These are phyloP conservation scores for Cercospora brassicicola DNA, from an alignment of 2,329 filamentous ascomycete genomes.

Conservation along the genomic window DNA sequence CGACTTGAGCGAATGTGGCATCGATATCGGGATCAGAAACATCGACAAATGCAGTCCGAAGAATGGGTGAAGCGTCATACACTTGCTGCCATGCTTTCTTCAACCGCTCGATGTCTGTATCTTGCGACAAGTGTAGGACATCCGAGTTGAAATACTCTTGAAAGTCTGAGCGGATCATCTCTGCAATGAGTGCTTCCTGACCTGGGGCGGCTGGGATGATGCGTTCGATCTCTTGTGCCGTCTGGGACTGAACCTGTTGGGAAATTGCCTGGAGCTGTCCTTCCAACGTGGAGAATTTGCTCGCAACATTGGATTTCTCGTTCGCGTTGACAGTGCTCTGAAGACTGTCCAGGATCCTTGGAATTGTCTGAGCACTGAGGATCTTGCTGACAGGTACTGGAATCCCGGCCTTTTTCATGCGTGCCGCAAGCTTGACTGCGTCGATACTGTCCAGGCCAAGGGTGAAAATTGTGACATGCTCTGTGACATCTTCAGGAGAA, in stretches of 20 bases:
- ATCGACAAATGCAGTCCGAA: constrained; percentile 71
- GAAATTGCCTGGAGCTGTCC: constrained; percentile 16
- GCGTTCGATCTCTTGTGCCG: constrained; percentile 49
- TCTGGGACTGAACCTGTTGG: not conserved
- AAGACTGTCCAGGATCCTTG: constrained; percentile 53
- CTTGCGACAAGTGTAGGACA: constrained; percentile 60
- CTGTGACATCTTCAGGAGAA: constrained; percentile 53
- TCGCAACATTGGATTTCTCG: not conserved
- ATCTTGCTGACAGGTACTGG: constrained; percentile 71
- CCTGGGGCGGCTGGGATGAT: constrained; percentile 76
- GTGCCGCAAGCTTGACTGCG: constrained; percentile 76
- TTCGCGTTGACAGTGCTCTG: not conserved
- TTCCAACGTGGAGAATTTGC: constrained; percentile 20
- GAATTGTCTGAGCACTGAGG: constrained; percentile 69
- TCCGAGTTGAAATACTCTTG: constrained; percentile 84
- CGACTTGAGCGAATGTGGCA: constrained; percentile 58
- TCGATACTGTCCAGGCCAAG: constrained; percentile 92
- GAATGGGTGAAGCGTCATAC: constrained; percentile 63
- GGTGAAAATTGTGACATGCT: constrained; percentile 69
- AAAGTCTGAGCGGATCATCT: constrained; percentile 75
- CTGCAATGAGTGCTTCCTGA: constrained; percentile 81
- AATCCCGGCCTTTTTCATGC: constrained; percentile 63
- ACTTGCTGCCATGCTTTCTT: constrained; percentile 63
- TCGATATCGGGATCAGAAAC: constrained; percentile 62
- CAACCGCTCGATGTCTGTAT: constrained; percentile 59